Evolutionary conservation across 768 basidiomycete genomes (phyloP).

Genomic region (Dendrothele bispora): DNA sequence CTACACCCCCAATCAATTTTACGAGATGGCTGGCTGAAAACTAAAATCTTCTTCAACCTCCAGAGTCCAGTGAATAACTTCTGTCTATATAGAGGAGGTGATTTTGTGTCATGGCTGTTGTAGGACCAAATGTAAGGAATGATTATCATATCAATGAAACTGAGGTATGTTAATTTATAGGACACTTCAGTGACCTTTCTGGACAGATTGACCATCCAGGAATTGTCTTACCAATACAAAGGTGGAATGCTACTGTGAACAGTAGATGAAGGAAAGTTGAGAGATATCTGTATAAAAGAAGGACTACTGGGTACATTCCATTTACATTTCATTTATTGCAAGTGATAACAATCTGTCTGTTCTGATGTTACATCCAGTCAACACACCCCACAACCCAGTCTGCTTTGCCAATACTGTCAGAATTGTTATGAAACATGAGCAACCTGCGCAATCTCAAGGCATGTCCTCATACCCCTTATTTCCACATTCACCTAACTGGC

Average conservation of each 20-base stretch:
- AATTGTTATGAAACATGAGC: constrained; percentile 82
- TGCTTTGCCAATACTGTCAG: constrained; percentile 92
- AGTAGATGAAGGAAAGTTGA: constrained; percentile 76
- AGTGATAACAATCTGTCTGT: neutral
- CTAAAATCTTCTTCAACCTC: constrained; percentile 76
- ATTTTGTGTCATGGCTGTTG: constrained; percentile 96
- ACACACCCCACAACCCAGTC: constrained; percentile 95
- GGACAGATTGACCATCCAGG: constrained; percentile 41
- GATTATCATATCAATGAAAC: constrained; percentile 97
- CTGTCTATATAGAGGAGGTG: constrained; percentile 76
- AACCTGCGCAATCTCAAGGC: constrained; percentile 76
- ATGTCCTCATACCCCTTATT: constrained; percentile 22
- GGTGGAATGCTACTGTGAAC: constrained; percentile 88
- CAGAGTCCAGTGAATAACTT: too few relatives aligned
- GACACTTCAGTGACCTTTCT: too few relatives aligned
- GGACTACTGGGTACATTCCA: constrained; percentile 86
- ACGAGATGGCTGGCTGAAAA: constrained; percentile 87
- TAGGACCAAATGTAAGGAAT: constrained; percentile 90
- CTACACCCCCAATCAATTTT: constrained; percentile 84
- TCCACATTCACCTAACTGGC: too few relatives aligned
- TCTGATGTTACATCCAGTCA: constrained; percentile 57
- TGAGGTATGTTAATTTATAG: constrained; percentile 73
- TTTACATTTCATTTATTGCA: too few relatives aligned
- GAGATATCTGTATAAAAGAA: constrained; percentile 86
- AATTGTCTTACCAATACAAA: constrained; percentile 98